phyloP scores from a whole-genome alignment of 2,329 filamentous ascomycete species.

The Lanzia echinophila region DNA sequence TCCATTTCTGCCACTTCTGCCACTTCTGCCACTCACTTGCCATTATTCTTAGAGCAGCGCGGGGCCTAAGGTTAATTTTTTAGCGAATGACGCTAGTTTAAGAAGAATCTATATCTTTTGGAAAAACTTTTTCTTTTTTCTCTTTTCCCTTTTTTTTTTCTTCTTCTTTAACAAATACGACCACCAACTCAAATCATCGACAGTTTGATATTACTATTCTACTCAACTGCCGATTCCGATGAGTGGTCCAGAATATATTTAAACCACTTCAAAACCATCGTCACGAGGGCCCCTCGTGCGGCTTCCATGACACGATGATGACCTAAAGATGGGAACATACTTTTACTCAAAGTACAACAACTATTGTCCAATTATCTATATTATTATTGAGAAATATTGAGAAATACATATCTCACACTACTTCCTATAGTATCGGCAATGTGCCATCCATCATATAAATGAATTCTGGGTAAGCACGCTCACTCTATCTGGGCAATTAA shows the following conservation, averaged over 20 bases:
- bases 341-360: not conserved
- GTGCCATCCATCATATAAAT: too few relatives aligned
- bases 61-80: constrained; percentile 3
- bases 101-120: constrained; percentile 5
- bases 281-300: constrained; percentile 58
- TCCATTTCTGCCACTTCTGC: too few relatives aligned
- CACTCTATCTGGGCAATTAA: too few relatives aligned
- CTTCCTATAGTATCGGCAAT: too few relatives aligned
- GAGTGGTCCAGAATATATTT: constrained; percentile 60
- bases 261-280: constrained; percentile 73
- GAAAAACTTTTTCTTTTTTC: constrained; percentile 3
- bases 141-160: constrained; percentile 28
- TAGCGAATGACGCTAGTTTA: constrained; percentile 9
- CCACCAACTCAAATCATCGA: constrained; percentile 71
- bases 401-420: too few relatives aligned
- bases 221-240: constrained; percentile 66
- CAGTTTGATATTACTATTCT: constrained; percentile 44
- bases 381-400: too few relatives aligned
- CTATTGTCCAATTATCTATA: too few relatives aligned
- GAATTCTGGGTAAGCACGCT: too few relatives aligned
- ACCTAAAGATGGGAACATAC: constrained; percentile 58
- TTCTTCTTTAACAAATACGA: constrained; percentile 46
- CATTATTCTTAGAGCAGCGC: constrained; percentile 13
- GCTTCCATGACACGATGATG: constrained; percentile 62
- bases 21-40: too few relatives aligned